Evolutionary conservation across 1,284 basidiomycete species (phyloP), one percentile per base, ranked within the genome.

Genomic region (Cystobasidiaceae sp.): DNA sequence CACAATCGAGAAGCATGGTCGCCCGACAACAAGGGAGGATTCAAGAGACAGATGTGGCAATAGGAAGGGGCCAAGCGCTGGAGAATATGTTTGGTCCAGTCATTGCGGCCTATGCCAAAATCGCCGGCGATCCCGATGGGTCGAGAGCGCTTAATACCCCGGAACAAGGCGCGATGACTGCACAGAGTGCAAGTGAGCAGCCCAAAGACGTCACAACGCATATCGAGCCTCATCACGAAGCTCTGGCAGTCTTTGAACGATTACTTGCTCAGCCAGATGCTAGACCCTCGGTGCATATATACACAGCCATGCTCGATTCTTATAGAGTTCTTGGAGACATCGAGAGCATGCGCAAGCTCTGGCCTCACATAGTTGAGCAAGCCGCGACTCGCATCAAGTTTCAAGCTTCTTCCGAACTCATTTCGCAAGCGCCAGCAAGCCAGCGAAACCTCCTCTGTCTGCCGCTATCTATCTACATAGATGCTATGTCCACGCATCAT

Each of bases 391-490:
- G 4, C 8, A 23, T 15, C 21, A 41, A 2, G 28, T n/a, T 33
- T 25, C 44, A 4, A 9, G 6, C 23, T 19, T 49, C 44, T 21
- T 21, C 19, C 25, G 19, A 28, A 13, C n/a, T n/a, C n/a, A 25
- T 50, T 9, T 25, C 11, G 45, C 45, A 21, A 1, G 54, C 71
- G 34, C 72, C 64, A 33, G 62, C 70, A 9, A 72, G 66, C 33
- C 71, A 70, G 46, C 75, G 81, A 39, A 85, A 85, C 71, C 75
- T 86, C 15, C 81, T 96, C 50, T 88, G 85, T 70, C 76, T 87
- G 51, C 89, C 93, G 0, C 78, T 97, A 7, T 92, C 91, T 11
- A 88, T 93, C 71, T 88, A 87, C 75, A 84, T 97, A 68, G 86
- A 90, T 71, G 82, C 84, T 2, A 78, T 93, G 39, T 89, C 89